phyloP scores from a whole-genome alignment of 306 rosid species.

The Castanea mollissima region DNA sequence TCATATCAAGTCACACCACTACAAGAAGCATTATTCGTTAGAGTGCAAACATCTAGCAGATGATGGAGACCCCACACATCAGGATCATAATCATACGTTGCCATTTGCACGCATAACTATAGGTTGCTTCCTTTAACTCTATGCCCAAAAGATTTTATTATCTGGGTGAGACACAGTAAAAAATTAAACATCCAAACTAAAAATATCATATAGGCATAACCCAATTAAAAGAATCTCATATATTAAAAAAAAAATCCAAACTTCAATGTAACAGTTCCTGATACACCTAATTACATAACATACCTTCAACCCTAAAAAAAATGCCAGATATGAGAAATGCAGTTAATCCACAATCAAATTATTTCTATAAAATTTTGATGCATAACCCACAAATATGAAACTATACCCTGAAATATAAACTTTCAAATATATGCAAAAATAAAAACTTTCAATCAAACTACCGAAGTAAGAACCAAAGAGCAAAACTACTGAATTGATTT shows the following conservation, averaged over 20 bases:
- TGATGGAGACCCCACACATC: constrained; percentile 97
- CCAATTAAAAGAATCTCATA: neutral
- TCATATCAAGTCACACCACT: constrained; percentile 52
- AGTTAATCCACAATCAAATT: neutral
- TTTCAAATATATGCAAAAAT: too few species aligned
- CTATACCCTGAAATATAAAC: too few species aligned
- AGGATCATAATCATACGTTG: constrained; percentile 61
- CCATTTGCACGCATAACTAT: constrained; percentile 32
- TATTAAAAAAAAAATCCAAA: neutral
- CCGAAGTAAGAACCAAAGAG: too few species aligned
- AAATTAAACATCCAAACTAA: neutral
- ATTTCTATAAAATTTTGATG: neutral
- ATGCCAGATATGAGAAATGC: neutral
- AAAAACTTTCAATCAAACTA: too few species aligned
- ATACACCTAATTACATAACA: neutral
- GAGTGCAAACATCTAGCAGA: constrained; percentile 77
- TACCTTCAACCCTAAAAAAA: neutral
- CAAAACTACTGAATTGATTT: too few species aligned
- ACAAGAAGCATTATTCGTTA: constrained; percentile 49
- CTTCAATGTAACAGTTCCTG: neutral
- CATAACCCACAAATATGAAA: too few species aligned
- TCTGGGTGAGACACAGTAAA: constrained; percentile 26
- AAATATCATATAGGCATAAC: neutral
- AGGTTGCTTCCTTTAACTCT: constrained; percentile 7
- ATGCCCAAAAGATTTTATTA: constrained; percentile 18